phyloP scores from a whole-genome alignment of 106 monocot species.

The Phalaenopsis aphrodite region DNA sequence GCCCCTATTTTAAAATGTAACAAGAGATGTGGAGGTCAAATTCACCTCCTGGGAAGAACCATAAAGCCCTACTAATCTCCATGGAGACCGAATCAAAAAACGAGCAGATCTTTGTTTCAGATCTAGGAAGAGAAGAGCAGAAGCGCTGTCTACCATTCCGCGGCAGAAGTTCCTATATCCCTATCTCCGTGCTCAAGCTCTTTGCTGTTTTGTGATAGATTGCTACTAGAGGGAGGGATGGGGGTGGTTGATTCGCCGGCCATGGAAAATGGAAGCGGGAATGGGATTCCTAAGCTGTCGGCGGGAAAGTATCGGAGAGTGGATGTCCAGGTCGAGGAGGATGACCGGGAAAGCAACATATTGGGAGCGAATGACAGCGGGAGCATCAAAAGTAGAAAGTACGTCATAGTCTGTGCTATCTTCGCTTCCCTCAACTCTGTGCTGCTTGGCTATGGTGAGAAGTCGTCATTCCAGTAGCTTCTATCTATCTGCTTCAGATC shows the following conservation, averaged over 20 bases:
- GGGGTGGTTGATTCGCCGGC: slow-evolving; percentile 4
- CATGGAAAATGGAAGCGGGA: slow-evolving; percentile 20
- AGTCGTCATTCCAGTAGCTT: neutral
- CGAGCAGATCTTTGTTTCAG: neutral
- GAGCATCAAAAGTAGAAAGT: slow-evolving; percentile 33
- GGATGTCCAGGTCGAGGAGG: slow-evolving; percentile 25
- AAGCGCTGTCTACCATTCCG: neutral
- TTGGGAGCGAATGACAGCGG: neutral
- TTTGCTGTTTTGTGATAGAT: neutral
- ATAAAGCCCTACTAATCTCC: neutral
- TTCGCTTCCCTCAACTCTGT: slow-evolving; percentile 96
- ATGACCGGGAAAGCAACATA: neutral
- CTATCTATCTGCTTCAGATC: neutral
- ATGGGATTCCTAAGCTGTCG: slow-evolving; percentile 16
- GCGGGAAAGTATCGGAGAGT: slow-evolving; percentile 58
- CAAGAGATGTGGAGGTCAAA: neutral
- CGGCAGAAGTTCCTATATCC: neutral
- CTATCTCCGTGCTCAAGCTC: neutral
- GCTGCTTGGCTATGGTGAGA: slow-evolving; percentile 93
- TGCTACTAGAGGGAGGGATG: neutral
- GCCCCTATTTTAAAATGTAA: no score
- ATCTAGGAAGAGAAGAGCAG: neutral
- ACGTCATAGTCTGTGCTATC: slow-evolving; percentile 79
- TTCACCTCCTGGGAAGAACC: neutral
- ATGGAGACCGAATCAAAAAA: neutral